Base-by-base conservation (phyloP, 208 protist genomes). In the Trypanosoma mega region DNA sequence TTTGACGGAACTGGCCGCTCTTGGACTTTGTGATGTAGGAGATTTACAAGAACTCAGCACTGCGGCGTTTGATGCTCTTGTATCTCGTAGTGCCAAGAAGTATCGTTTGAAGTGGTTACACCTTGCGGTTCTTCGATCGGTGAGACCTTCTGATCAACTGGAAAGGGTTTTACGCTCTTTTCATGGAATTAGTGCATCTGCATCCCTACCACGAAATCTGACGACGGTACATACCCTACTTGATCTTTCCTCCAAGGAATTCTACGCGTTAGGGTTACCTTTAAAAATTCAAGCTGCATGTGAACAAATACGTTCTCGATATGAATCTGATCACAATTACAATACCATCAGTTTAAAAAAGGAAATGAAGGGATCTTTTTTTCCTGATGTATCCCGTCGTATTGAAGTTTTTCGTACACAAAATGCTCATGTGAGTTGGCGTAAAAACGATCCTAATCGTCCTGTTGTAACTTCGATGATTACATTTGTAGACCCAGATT, bases 381-480 rank as follows among this genome's bases (percentile, higher is more conserved):
- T 92, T 49, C 51, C 14, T 21, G 23, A 48, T 2, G 67, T 80
- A 2, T 80, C 79, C 23, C 36, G 37, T 47, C 67, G 83, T 51
- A 89, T 91, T 51, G 14, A 72, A 26, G 57, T 56, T 39, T 86
- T 87, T 55, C 63, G 72, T 41, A 31, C 26, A 3, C n/a, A 33
- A 18, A 70, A 86, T 43, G 83, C 85, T 0, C 82, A 95, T 70
- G 79, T 63, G 48, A 95, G 88, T 50, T 95, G 88, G 88, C 79
- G 88, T 39, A 92, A 92, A 72, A 78, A 92, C 63, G 81, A 95
- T 68, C 78, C 78, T 2, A 80, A 63, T 7, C 76, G 86, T 2
- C 86, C 81, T 7, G 74, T 96, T 0, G 90, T 96, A 21, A 96
- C 86, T 0, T 96, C 86, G 1, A 59, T 91, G 24, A 76, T 96